Evolutionary conservation across 306 rosid species (phyloP), one percentile per base, ranked within the genome.

Genomic region (Vigna mungo): DNA sequence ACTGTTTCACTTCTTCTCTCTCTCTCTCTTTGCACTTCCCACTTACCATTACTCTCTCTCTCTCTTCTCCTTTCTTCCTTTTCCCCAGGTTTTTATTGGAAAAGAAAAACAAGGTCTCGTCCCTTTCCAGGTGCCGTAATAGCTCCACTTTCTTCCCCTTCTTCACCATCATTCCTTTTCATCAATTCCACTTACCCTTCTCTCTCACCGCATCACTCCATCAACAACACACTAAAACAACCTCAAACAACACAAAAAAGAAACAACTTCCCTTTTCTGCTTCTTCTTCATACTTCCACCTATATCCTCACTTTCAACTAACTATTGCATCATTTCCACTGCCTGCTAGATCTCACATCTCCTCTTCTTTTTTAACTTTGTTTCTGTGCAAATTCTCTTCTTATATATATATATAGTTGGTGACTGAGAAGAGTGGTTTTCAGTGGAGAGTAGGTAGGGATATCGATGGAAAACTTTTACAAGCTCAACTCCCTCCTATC

Each of bases 401-500:
- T 48, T 15, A 48, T 48, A 43, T 2, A 30, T 30, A 37, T 37
- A 37, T 37, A 7, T 37, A 39, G 46, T 41, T 41, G 46, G 16
- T 44, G 13, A 14, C 49, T 44, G 49, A 12, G 49, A 12, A 12
- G 16, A 11, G 49, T 44, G 49, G 4, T 44, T 44, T 44, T 11
- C 15, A 11, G 49, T 44, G 49, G 49, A 44, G 49, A 12, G 49
- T 44, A 12, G 43, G 6, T 20, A 9, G 58, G 12, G 53, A 83
- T 77, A 52, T 16, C 18, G 18, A 49, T 61, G 84, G 86, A 83
- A 20, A 78, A 75, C 61, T 14, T 69, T 44, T 74, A 44, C 81
- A 74, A 68, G 58, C n/a, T 68, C n/a, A 74, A 78, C 74, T 60
- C 30, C 34, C 34, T 46, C 25, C 17, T 47, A 8, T 16, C 80